phyloP scores from a whole-genome alignment of 306 rosid species.

The Castanea crenata region DNA sequence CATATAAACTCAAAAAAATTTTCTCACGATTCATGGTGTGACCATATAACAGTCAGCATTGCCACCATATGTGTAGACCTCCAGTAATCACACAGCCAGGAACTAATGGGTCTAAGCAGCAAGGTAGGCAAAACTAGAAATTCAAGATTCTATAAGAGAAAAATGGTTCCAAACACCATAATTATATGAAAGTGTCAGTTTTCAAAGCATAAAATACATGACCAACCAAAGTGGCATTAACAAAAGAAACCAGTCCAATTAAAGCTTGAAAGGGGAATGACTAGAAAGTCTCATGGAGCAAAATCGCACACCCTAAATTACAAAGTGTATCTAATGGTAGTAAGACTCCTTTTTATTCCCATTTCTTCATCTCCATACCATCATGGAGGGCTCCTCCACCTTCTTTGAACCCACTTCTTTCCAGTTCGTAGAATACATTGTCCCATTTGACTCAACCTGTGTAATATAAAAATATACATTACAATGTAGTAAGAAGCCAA shows the following conservation, averaged over 20 bases:
- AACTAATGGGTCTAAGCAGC: neutral
- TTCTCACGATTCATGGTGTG: neutral
- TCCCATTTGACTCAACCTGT: constrained; percentile 88
- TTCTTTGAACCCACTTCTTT: constrained; percentile 87
- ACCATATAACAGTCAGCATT: neutral
- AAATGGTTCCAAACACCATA: neutral
- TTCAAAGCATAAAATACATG: neutral
- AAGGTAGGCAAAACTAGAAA: neutral
- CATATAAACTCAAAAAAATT: too few relatives aligned
- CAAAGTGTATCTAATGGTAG: neutral
- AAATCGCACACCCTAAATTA: constrained; percentile 18
- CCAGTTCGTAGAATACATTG: constrained; percentile 93
- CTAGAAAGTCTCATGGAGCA: constrained; percentile 22
- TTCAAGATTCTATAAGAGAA: neutral
- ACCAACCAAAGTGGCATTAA: neutral
- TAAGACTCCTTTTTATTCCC: constrained; percentile 40
- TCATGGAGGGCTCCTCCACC: constrained; percentile 94
- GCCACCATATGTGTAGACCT: neutral
- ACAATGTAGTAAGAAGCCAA: neutral
- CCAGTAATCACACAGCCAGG: neutral
- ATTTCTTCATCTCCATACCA: constrained; percentile 93
- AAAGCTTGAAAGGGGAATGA: neutral
- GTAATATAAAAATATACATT: neutral
- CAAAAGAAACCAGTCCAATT: neutral
- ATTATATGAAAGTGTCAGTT: neutral